phyloP scores from a whole-genome alignment of 139 green algal genomes.

The Tetradesmus lagerheimii region DNA sequence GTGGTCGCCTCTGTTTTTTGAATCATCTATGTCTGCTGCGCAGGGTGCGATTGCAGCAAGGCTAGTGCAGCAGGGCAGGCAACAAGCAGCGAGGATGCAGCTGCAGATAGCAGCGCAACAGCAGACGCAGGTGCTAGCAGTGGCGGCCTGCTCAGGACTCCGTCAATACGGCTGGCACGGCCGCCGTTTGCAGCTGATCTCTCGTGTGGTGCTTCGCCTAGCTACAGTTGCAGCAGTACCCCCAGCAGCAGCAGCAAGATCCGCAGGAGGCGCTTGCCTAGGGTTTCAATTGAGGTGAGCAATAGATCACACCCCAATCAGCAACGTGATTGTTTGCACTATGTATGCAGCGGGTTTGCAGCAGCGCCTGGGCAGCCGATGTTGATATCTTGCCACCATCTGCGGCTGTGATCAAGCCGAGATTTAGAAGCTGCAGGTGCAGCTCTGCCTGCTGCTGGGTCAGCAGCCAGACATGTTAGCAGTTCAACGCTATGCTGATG shows the following conservation, averaged over 20 bases:
- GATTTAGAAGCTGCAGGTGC: background rate
- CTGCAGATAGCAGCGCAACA: background rate
- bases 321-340: too few species aligned
- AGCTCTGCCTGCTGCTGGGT: background rate
- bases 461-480: background rate
- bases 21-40: background rate
- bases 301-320: too few species aligned
- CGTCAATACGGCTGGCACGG: background rate
- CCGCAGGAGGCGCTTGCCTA: background rate
- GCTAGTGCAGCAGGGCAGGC: background rate
- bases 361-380: background rate
- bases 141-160: background rate
- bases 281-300: constrained; percentile 31
- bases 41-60: background rate
- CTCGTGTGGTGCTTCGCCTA: background rate
- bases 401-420: background rate
- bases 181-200: background rate
- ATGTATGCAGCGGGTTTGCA: background rate
- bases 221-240: background rate
- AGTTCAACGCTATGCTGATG: too few species aligned
- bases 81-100: background rate
- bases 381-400: background rate
- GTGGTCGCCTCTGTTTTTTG: too few species aligned
- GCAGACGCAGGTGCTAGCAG: background rate
- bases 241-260: constrained; percentile 4